Conservation (phyloP, 331 rosid species). For the Malus hybrid region DNA sequence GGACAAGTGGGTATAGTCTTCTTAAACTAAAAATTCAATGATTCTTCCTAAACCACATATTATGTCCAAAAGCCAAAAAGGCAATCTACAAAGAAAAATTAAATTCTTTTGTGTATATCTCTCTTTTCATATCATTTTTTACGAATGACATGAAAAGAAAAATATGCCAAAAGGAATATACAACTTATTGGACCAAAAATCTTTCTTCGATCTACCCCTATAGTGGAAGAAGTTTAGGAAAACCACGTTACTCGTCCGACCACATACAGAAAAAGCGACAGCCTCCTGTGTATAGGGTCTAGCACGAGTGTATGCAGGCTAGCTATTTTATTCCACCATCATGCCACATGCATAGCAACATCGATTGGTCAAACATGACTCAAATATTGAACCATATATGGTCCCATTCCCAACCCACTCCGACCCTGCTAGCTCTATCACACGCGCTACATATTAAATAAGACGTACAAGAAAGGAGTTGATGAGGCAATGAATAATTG, state of each 20-base stretch:
- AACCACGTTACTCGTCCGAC: too few relatives aligned
- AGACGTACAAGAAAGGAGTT: neutral
- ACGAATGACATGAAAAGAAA: too few relatives aligned
- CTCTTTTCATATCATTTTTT: neutral
- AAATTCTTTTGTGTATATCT: too few relatives aligned
- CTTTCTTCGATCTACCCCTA: too few relatives aligned
- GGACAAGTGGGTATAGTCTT: neutral
- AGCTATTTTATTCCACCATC: constrained; percentile 1
- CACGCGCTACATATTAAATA: too few relatives aligned
- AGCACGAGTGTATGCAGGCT: neutral
- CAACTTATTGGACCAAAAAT: too few relatives aligned
- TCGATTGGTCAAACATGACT: neutral
- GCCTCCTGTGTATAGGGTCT: neutral
- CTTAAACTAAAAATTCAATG: neutral
- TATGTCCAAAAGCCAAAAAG: neutral
- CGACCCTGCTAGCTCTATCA: neutral
- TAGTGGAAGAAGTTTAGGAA: too few relatives aligned
- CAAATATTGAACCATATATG: neutral
- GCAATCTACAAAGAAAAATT: too few relatives aligned
- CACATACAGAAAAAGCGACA: too few relatives aligned
- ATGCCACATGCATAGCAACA: constrained; percentile 24
- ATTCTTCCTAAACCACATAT: neutral
- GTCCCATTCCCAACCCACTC: neutral
- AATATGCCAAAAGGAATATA: too few relatives aligned
- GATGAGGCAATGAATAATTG: neutral